Conservation (phyloP, 352 stramenopile genomes). For the Phytopythium chamaehyphon region DNA sequence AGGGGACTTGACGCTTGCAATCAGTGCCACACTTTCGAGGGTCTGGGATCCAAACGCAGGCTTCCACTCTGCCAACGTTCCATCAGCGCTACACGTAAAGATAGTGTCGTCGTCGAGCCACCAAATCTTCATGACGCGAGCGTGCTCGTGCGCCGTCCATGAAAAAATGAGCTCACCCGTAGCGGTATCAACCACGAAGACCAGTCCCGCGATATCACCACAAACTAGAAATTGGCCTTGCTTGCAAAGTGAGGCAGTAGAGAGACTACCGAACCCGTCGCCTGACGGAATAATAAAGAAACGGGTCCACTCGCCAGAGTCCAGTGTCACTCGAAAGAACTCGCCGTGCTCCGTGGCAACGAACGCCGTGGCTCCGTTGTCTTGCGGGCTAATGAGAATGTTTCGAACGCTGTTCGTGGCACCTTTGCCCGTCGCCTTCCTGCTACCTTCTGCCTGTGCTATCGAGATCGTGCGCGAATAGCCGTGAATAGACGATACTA, state of each 20-base stretch:
- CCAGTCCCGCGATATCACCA: constrained; percentile 43
- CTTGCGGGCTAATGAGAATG: constrained; percentile 31
- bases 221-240: constrained; percentile 38
- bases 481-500: neutral
- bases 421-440: constrained; percentile 9
- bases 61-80: constrained; percentile 60
- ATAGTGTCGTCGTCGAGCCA: constrained; percentile 47
- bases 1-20: constrained; percentile 49
- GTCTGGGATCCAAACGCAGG: constrained; percentile 10
- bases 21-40: constrained; percentile 20
- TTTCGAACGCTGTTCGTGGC: constrained; percentile 45
- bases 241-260: constrained; percentile 34
- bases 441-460: neutral
- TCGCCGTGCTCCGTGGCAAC: constrained; percentile 61
- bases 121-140: constrained; percentile 72
- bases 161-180: constrained; percentile 21
- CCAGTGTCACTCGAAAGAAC: constrained; percentile 44
- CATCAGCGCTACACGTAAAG: constrained; percentile 57
- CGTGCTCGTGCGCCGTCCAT: constrained; percentile 47
- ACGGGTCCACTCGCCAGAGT: constrained; percentile 19
- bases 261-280: constrained; percentile 24
- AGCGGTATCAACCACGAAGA: constrained; percentile 43
- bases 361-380: constrained; percentile 33
- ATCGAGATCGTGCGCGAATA: constrained; percentile 6
- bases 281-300: constrained; percentile 23